Percentiles rank a stretch among this genome's conserved stretches.
Conservation (phyloP, 345 rosid species). For the Hirschfeldia incana region DNA sequence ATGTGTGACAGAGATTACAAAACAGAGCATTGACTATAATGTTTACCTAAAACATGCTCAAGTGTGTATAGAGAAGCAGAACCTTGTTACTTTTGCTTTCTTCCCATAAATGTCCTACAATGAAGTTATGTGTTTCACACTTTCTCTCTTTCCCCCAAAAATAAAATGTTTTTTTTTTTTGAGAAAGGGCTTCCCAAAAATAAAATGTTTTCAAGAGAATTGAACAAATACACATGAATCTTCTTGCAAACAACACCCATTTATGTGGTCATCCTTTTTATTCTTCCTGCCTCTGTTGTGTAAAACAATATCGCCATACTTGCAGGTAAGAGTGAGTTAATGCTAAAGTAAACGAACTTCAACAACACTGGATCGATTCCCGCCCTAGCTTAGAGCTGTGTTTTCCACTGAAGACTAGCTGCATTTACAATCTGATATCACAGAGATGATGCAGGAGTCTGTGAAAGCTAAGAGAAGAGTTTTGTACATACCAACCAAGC, state of each 20-base stretch:
- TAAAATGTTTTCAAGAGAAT: slow-evolving; percentile 28
- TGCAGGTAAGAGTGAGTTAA: slow-evolving; percentile 25
- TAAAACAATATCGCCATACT: background rate
- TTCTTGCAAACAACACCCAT: slow-evolving; percentile 24
- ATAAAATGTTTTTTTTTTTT: too few relatives aligned
- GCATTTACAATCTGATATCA: slow-evolving; percentile 15
- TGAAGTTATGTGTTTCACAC: slow-evolving; percentile 10
- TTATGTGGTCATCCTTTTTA: slow-evolving; percentile 26
- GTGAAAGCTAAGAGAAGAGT: slow-evolving; percentile 9
- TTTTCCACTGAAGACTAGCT: slow-evolving; percentile 31
- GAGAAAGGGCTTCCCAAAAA: too few relatives aligned
- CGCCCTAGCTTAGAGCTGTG: slow-evolving; percentile 30
- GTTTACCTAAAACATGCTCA: slow-evolving; percentile 33
- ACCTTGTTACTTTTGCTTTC: slow-evolving; percentile 11
- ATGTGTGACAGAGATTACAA: slow-evolving; percentile 22
- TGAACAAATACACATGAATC: slow-evolving; percentile 29
- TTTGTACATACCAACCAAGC: slow-evolving; percentile 33
- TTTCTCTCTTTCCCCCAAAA: slow-evolving; percentile 15
- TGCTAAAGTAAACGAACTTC: slow-evolving; percentile 23
- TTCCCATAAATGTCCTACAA: slow-evolving; percentile 14
- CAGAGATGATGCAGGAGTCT: background rate
- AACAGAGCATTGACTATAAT: background rate
- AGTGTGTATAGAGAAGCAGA: slow-evolving; percentile 22
- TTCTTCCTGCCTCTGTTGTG: slow-evolving; percentile 29
- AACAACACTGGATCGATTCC: slow-evolving; percentile 13